Evolutionary conservation across 1,139 yeast genomes (phyloP), one percentile per base, ranked within the genome.

Genomic region (Waltiozyma sp.): DNA sequence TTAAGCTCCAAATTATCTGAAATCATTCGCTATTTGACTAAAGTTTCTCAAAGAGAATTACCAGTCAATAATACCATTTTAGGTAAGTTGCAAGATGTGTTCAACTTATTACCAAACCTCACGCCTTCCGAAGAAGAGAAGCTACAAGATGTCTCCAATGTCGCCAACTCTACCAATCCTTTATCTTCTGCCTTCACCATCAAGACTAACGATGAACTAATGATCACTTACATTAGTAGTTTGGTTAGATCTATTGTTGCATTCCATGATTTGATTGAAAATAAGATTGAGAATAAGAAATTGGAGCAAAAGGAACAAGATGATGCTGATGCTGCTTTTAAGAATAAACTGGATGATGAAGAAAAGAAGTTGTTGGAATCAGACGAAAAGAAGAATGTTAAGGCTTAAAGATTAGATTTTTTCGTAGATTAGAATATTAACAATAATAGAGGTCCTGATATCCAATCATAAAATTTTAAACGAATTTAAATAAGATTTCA

Each of bases 181-280:
- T 70, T 89, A 49, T 71, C 84, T 19, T 75, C 80, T 43, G 95
- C 97, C 1, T 84, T 89, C 59, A 87, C 95, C 6, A 74, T 85
- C 41, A 91, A 91, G 65, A 87, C 97, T 2, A 93, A 93, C 59
- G 99, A 93, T 58, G 95, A 91, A 62, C 70, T 93, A 54, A 91
- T 93, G 98, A 75, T 88, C 59, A 79, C 93, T 31, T 93, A 93
- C 60, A 77, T 91, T 50, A 78, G 93, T 57, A 82, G 93, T 40
- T 70, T 93, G 56, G 96, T 91, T 19, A 77, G 98, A 57, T 86
- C 97, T 16, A 91, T 91, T 55, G 85, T 91, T 60, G 95, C 98
- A 15, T 89, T 91, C 73, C 96, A 93, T 64, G 95, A 93, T 62
- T 74, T 93, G 62, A 91, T 93, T 60, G 98, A 91, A 57, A 93